Base-by-base conservation (phyloP, 768 basidiomycete genomes). In the Cubamyces sp. region DNA sequence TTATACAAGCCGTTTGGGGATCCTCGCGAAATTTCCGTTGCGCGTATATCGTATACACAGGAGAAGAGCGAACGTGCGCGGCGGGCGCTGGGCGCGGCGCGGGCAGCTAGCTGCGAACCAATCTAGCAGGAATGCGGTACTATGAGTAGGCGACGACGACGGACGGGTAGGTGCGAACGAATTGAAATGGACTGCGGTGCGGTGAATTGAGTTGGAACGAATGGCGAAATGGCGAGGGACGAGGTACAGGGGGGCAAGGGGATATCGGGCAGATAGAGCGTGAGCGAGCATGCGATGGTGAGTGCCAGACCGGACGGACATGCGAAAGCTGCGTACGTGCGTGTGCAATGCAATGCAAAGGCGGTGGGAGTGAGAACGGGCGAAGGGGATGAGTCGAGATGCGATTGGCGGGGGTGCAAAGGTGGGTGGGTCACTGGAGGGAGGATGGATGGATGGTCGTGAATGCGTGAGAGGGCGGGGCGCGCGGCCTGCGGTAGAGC, bases 41-140 rank as follows among this genome's bases (percentile, higher is more conserved):
- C 47, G 37, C 57, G 21, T 59, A 57, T 47, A 23, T 60, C 43
- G 59, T 60, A 54, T 60, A 60, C 59, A 60, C 46, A 42, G 26
- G 19, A 49, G 43, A 26, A 39, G 16, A 26, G 51, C 47, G 43
- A 51, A 50, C 28, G 28, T 30, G 28, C 28, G 28, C 28, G 28
- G 4, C 4, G 28, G 28, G 28, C 28, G 28, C 28, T 3, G 28
- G 28, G 28, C 8, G 28, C 4, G 9, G 34, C 5, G 34, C 34
- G 34, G 9, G 34, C 34, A 34, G 34, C 34, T 34, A 30, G 34
- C 34, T 9, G 11, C n/a, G 34, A 34, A 5, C 34, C 6, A 34
- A 34, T 34, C 34, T 34, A 34, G 23, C n/a, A 18, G 39, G 8
- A 40, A 15, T 34, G 30, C 18, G 30, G 39, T 18, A 37, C 28